Evolutionary conservation across 768 basidiomycete species (phyloP).

Genomic region (Amanita rimosa): DNA sequence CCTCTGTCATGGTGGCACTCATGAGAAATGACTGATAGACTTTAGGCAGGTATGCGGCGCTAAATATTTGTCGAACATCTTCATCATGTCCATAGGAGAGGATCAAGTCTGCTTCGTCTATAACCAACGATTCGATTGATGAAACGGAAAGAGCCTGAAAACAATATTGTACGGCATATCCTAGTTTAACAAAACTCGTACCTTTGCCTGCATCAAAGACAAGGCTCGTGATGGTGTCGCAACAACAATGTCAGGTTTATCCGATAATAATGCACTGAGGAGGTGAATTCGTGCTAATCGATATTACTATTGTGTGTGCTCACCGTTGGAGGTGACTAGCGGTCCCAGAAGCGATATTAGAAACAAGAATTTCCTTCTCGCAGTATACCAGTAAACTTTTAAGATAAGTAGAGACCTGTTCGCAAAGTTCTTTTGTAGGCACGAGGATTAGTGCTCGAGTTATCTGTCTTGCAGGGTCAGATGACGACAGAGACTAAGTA

Average conservation of each 20-base stretch:
- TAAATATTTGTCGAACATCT: constrained; percentile 64
- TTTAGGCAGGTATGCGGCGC: constrained; percentile 61
- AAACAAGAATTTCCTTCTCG: constrained; percentile 56
- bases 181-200: constrained; percentile 2
- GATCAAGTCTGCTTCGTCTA: constrained; percentile 96
- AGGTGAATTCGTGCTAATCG: background rate
- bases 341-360: constrained; percentile 70
- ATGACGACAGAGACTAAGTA: constrained; percentile 27
- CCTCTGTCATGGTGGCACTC: constrained; percentile 96
- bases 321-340: constrained; percentile 65
- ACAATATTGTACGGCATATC: background rate
- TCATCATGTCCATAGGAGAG: constrained; percentile 95
- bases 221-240: constrained; percentile 27
- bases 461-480: constrained; percentile 32
- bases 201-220: constrained; percentile 23
- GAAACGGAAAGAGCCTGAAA: constrained; percentile 50
- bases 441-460: constrained; percentile 77
- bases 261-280: constrained; percentile 25
- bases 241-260: constrained; percentile 28
- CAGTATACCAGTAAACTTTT: constrained; percentile 63
- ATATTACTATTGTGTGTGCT: constrained; percentile 9
- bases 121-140: constrained; percentile 75
- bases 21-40: constrained; percentile 90
- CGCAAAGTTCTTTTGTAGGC: constrained; percentile 86
- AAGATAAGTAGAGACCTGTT: constrained; percentile 75